These are phyloP conservation scores for Fusarium luffae DNA, from an alignment of 2,329 filamentous ascomycete species.

Conservation along the genomic window DNA sequence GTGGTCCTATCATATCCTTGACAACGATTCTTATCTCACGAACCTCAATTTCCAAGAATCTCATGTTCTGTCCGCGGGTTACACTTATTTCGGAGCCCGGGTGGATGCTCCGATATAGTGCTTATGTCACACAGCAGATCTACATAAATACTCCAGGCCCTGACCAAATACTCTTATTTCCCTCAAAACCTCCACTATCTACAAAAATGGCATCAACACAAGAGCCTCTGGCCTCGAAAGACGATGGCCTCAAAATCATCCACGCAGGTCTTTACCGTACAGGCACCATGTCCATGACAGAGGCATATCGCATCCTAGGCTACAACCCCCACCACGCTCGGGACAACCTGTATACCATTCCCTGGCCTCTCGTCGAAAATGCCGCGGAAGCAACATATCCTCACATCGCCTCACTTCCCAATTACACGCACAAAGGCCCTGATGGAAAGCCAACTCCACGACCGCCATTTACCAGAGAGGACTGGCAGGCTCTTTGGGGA, in stretches of 20 bases:
- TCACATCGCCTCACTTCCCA: neutral
- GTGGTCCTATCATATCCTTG: neutral
- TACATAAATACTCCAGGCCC: neutral
- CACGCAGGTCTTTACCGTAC: constrained; percentile 17
- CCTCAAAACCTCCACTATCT: accelerated
- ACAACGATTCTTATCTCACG: neutral
- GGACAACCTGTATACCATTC: neutral
- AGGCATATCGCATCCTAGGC: constrained; percentile 5
- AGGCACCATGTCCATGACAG: constrained; percentile 12
- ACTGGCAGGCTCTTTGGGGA: constrained; percentile 14
- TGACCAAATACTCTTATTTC: no score
- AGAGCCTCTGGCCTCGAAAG: accelerated
- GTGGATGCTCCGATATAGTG: neutral
- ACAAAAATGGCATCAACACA: neutral
- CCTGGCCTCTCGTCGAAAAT: neutral
- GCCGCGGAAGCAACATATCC: constrained; percentile 24
- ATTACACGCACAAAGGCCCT: neutral
- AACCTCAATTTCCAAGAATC: neutral
- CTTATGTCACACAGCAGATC: neutral
- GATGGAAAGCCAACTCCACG: neutral
- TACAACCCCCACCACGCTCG: constrained; percentile 13
- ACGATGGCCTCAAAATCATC: neutral
- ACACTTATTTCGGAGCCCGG: neutral
- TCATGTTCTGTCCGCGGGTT: neutral
- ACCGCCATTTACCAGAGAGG: neutral